These are phyloP conservation scores for Lagenidium giganteum DNA, from an alignment of 352 stramenopile species.

Conservation along the genomic window DNA sequence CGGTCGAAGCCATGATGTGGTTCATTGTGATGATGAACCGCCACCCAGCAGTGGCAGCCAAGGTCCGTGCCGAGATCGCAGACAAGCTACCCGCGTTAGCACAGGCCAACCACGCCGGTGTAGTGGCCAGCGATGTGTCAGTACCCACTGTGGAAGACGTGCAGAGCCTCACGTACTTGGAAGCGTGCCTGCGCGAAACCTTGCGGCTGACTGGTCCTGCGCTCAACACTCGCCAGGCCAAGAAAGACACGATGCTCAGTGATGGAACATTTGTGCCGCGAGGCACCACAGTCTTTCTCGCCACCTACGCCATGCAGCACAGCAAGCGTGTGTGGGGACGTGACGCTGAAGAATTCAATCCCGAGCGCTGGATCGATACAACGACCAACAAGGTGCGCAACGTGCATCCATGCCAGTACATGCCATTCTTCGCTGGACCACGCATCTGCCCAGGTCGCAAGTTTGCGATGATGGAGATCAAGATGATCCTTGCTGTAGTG, in stretches of 20 bases:
- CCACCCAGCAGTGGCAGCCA: no score
- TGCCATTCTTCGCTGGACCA: constrained; percentile 27
- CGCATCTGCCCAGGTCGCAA: constrained; percentile 24
- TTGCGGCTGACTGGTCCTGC: constrained; percentile 25
- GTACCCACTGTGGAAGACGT: no score
- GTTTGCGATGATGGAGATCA: constrained; percentile 20
- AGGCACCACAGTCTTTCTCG: constrained; percentile 19
- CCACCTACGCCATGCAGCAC: constrained; percentile 21
- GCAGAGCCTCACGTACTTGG: constrained; percentile 2
- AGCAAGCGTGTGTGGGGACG: constrained; percentile 15
- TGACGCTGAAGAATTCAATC: constrained; percentile 18
- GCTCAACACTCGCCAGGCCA: constrained; percentile 15
- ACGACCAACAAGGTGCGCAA: neutral
- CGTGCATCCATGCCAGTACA: constrained; percentile 22
- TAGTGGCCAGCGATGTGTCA: no score
- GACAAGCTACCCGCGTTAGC: no score
- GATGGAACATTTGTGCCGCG: constrained; percentile 18
- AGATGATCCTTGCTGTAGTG: constrained; percentile 1
- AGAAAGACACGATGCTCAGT: constrained; percentile 18
- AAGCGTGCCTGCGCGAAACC: constrained; percentile 17
- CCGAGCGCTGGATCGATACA: constrained; percentile 17
- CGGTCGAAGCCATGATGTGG: no score
- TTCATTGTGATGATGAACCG: no score
- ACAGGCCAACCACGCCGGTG: no score
- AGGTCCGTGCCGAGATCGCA: no score